These are phyloP conservation scores for Salix dunnii DNA, from an alignment of 345 rosid genomes.

Conservation along the genomic window DNA sequence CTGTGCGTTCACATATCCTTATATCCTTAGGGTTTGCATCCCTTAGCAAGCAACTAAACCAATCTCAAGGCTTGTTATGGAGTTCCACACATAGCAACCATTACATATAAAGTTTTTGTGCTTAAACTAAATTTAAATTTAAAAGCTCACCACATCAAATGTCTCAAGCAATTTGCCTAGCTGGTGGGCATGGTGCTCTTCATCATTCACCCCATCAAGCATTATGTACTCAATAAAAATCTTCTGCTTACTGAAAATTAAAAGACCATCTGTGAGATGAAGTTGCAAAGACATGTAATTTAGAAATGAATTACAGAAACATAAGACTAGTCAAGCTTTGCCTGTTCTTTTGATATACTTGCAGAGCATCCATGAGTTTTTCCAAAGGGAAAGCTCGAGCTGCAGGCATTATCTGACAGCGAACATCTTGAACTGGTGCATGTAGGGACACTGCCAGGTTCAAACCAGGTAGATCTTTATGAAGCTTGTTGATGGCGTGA, in stretches of 20 bases:
- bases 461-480: conserved; percentile 81
- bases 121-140: background rate
- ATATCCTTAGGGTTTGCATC: too few relatives aligned
- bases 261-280: conserved; percentile 8
- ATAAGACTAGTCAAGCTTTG: conserved; percentile 14
- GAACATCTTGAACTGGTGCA: conserved; percentile 93
- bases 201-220: conserved; percentile 94
- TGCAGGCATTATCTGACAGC: conserved; percentile 96
- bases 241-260: conserved; percentile 59
- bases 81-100: background rate
- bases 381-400: conserved; percentile 95
- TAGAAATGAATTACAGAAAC: background rate
- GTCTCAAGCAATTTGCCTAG: conserved; percentile 74
- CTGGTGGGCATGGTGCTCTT: conserved; percentile 75
- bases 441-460: conserved; percentile 97
- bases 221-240: conserved; percentile 90
- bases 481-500: conserved; percentile 89
- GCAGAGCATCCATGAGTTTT: conserved; percentile 78
- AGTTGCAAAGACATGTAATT: background rate
- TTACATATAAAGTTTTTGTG: too few relatives aligned
- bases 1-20: too few relatives aligned
- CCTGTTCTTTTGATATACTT: conserved; percentile 74
- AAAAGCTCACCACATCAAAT: conserved; percentile 73
- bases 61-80: background rate
- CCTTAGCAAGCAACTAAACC: background rate